A percentile compares a stretch with the other conserved stretches of the same genome.
Conservation (phyloP, 306 rosid species). For the Ammopiptanthus mongolicus region DNA sequence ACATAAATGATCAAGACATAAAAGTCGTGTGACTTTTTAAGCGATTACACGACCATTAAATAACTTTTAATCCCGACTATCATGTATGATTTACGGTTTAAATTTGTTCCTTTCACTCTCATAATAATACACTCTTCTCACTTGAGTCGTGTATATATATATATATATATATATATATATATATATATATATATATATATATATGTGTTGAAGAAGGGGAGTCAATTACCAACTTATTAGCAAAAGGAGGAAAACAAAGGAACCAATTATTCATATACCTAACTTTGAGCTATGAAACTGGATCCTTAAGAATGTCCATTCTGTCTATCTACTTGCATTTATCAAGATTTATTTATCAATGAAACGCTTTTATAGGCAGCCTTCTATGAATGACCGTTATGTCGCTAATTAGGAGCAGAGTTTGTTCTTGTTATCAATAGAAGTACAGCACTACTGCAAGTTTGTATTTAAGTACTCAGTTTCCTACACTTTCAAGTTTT, state of each 20-base stretch:
- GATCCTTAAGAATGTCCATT: background rate
- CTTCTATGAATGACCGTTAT: background rate
- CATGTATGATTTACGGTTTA: too few relatives aligned
- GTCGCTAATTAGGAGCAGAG: conserved; percentile 6
- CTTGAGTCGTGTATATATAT: too few relatives aligned
- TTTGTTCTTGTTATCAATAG: background rate
- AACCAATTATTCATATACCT: conserved; percentile 16
- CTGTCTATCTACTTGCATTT: background rate
- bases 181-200: too few relatives aligned
- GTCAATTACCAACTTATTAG: background rate
- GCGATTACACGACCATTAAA: too few relatives aligned
- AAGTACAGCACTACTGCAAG: background rate
- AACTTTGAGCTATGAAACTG: background rate
- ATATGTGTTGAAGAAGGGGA: background rate
- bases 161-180: too few relatives aligned
- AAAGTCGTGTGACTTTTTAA: too few relatives aligned
- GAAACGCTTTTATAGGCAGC: conserved; percentile 4
- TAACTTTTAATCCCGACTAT: too few relatives aligned
- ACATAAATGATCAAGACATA: too few relatives aligned
- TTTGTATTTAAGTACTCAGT: background rate
- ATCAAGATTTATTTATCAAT: background rate
- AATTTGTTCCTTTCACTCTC: too few relatives aligned
- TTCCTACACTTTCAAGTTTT: background rate
- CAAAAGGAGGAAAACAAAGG: background rate
- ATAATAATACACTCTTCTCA: too few relatives aligned